Evolutionary conservation across 805 yeast genomes (phyloP), one percentile per base, ranked within the genome.

Genomic region (Pichia nanzhaoensis): DNA sequence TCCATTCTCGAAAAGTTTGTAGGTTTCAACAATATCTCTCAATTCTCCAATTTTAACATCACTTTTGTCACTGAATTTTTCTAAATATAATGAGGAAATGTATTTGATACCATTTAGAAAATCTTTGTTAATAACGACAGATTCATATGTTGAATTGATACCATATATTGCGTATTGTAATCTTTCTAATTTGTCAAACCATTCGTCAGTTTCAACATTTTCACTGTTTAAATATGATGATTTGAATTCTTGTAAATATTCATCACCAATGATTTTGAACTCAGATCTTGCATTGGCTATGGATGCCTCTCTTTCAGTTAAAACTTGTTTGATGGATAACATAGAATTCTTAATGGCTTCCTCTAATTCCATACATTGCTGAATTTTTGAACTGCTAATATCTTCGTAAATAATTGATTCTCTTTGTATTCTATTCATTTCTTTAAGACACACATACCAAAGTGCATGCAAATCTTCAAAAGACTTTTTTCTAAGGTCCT

Each of bases 391-490:
- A 47, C 60, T 59, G 19, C 56, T 58, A 41, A 68, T 61, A 52
- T 70, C 70, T 10, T 71, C 46, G 75, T 73, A 53, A 21, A 86
- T 70, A 51, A 82, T 79, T 45, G 71, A 70, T 63, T 93, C 98
- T 55, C 96, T 75, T 30, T 79, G 80, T 46, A 91, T 64, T 13
- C 78, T 67, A 62, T 93, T 93, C 54, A 95, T 71, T 64, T 93
- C 96, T 60, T 78, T 84, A 53, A 91, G 66, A 54, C 90, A 79
- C 37, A 83, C 73, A 62, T 87, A 91, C 98, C 99, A 93, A 56
- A 93, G 70, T 32, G 80, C 76, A 64, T 93, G 99, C 55, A 93
- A 69, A 60, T 93, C 99, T 34, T 89, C 93, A 59, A 89, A 93
- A 16, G 87, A 78, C 64, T 93, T 93, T 50, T 95, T 75, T 62